Percentiles rank a stretch among this genome's conserved stretches.
These are phyloP conservation scores for Yueomyces sp. DNA, from an alignment of 805 yeast species.

Conservation along the genomic window DNA sequence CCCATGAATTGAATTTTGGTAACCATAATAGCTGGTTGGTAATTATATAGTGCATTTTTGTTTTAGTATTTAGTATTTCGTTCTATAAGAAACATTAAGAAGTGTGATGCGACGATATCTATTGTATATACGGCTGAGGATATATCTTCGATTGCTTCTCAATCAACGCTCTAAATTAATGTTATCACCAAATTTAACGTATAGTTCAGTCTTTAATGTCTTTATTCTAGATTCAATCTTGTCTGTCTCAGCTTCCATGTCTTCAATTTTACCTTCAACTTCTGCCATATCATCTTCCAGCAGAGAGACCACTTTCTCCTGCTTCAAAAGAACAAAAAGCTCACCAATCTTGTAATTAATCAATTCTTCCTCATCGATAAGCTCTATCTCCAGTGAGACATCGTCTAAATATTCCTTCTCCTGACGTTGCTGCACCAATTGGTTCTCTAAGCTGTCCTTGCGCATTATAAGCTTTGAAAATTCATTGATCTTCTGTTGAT, in stretches of 20 bases:
- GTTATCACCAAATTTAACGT: slow-evolving; percentile 79
- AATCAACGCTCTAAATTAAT: slow-evolving; percentile 64
- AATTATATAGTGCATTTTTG: background rate
- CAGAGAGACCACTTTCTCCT: slow-evolving; percentile 49
- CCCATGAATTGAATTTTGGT: no score
- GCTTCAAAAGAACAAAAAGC: slow-evolving; percentile 53
- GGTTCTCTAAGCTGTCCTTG: slow-evolving; percentile 43
- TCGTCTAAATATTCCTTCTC: slow-evolving; percentile 88
- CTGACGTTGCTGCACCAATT: slow-evolving; percentile 35
- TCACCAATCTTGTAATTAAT: slow-evolving; percentile 76
- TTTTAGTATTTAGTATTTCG: no score
- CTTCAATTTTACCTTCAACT: slow-evolving; percentile 37
- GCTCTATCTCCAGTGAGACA: slow-evolving; percentile 70
- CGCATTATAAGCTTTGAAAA: slow-evolving; percentile 73
- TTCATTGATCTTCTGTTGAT: slow-evolving; percentile 79
- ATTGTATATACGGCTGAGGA: no score
- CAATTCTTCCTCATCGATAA: slow-evolving; percentile 63
- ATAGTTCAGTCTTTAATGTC: slow-evolving; percentile 57
- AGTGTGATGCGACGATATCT: no score
- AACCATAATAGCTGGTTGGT: no score
- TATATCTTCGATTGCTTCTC: no score
- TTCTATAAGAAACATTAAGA: background rate
- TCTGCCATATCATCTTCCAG: slow-evolving; percentile 49
- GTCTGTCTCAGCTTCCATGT: slow-evolving; percentile 34
- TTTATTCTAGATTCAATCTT: slow-evolving; percentile 40